Base-by-base conservation (phyloP, 2,329 filamentous ascomycete species). In the Sporothrix curviconia region DNA sequence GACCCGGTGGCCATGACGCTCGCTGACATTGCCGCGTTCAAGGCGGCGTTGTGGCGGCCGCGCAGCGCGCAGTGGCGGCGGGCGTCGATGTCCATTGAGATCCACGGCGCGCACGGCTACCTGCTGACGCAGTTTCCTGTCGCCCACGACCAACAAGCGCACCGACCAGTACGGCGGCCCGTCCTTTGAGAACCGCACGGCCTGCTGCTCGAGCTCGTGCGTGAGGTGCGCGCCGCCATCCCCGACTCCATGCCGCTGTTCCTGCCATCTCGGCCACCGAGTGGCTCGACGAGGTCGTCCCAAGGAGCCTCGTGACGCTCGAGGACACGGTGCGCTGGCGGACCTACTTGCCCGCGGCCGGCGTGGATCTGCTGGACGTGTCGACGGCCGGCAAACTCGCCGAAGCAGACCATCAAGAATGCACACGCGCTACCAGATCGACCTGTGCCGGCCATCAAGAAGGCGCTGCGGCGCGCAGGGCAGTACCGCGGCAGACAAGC, bases 311-410 rank as follows among this genome's bases (percentile, higher is more conserved):
- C 74, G 24, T 95, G 90, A 85, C 82, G 4, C 65, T 86, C n/a
- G 79, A 85, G 43, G 80, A 91, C 63, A 87, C 71, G 59, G 81
- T 87, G 61, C 72, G 55, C 80, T 94, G 3, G 87, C 89, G 14
- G 79, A 81, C 67, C 74, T 86, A 9, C 79, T n/a, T 96, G 1
- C 87, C 89, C 0, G 81, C 79, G 0, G 76, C 79, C 12, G 92
- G 92, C 30, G 80, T 96, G 43, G 92, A 96, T 68, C 75, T 95
- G 15, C 78, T 96, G 30, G 92, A 96, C 69, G 83, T 95, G 58
- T 90, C 85, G 64, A 85, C 84, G 1, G 90, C 85, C 34, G 92
- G 89, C 39, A 87, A n/a, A 89, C 68, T 80, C 84, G 67, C 70
- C 76, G 36, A 69, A 71, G 44, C 84, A 88, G 67, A 75, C 83